Percentiles rank a stretch among this genome's conserved stretches.
Conservation (phyloP, 73 alveolate genomes). For the Paramecium tetraurelia region DNA sequence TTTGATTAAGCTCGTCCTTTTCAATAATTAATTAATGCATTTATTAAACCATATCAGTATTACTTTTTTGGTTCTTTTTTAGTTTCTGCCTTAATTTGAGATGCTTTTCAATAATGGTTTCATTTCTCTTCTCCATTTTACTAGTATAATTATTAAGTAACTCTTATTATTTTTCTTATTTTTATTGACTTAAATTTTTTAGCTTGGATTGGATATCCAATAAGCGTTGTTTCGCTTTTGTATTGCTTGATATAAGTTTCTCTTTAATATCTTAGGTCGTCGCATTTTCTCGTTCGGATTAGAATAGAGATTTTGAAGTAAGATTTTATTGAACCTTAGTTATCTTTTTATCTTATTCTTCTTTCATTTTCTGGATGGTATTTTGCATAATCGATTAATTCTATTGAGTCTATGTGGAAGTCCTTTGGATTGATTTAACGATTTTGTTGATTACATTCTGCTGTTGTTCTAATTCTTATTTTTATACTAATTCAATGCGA, state of each 20-base stretch:
- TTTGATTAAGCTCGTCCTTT: neutral
- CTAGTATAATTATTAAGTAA: neutral
- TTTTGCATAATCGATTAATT: neutral
- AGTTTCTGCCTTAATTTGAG: neutral
- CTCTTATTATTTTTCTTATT: neutral
- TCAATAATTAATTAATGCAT: neutral
- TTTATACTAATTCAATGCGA: neutral
- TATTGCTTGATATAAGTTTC: neutral
- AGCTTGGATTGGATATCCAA: neutral
- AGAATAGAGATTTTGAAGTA: neutral
- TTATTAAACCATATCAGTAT: neutral
- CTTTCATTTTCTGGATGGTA: neutral
- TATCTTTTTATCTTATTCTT: neutral
- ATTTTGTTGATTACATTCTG: neutral
- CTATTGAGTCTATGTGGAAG: neutral
- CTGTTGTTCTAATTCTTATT: neutral
- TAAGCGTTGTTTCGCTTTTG: neutral
- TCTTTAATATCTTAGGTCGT: neutral
- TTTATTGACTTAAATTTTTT: neutral
- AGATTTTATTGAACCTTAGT: neutral
- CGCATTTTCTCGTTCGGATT: neutral
- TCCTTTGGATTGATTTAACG: neutral
- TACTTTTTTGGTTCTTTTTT: neutral
- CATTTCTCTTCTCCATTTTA: neutral
- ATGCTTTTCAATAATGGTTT: neutral